phyloP scores from a whole-genome alignment of 306 rosid species.

The Glycine tomentella region DNA sequence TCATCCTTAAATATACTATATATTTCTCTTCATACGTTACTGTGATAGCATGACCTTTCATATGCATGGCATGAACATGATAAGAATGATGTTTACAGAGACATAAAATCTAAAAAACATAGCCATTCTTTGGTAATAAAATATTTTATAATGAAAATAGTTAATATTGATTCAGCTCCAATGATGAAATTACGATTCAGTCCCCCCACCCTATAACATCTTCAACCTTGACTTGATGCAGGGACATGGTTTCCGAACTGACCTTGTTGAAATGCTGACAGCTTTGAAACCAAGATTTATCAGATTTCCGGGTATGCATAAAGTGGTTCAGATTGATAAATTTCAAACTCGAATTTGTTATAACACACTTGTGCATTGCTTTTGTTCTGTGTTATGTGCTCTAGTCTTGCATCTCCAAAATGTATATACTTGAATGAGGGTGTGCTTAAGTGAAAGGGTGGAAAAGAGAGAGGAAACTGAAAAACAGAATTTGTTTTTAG shows the following conservation, averaged over 20 bases:
- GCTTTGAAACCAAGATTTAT: conserved; percentile 75
- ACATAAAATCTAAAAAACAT: neutral
- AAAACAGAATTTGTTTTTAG: conserved; percentile 10
- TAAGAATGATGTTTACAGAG: neutral
- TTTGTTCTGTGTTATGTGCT: conserved; percentile 15
- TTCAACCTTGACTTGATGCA: conserved; percentile 50
- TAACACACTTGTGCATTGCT: conserved; percentile 15
- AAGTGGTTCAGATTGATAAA: conserved; percentile 32
- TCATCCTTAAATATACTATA: conserved; percentile 11
- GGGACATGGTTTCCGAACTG: conserved; percentile 92
- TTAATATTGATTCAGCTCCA: conserved; percentile 22
- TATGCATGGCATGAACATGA: conserved; percentile 4
- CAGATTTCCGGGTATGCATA: conserved; percentile 85
- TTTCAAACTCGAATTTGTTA: conserved; percentile 18
- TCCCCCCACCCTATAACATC: conserved; percentile 31
- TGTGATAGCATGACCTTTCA: conserved; percentile 1
- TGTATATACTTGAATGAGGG: conserved; percentile 32
- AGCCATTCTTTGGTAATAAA: conserved; percentile 5
- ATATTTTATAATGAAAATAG: neutral
- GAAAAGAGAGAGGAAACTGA: conserved; percentile 9
- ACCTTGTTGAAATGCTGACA: conserved; percentile 66
- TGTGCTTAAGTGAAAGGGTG: neutral
- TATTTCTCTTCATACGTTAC: conserved; percentile 3
- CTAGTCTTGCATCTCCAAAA: conserved; percentile 31
- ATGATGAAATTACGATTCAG: neutral